Evolutionary conservation across 805 yeast species (phyloP).

Genomic region (Hanseniaspora occidentalis): DNA sequence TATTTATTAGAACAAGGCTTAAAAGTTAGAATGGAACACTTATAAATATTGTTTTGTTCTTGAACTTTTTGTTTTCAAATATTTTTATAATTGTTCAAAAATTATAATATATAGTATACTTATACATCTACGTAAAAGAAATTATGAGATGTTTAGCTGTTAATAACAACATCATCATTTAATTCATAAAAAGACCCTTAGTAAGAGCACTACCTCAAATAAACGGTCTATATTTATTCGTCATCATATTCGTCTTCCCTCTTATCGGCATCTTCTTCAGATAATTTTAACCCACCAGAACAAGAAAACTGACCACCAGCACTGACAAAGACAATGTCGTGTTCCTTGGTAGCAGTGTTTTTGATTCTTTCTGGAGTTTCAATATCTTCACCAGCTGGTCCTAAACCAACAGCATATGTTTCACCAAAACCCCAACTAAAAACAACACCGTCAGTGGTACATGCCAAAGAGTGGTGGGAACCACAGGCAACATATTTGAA

Average conservation of each 20-base stretch:
- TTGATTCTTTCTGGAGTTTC: conserved; percentile 79
- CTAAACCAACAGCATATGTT: conserved; percentile 91
- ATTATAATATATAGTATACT: neutral
- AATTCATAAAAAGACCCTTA: too few relatives aligned
- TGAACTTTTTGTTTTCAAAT: neutral
- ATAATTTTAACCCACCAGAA: conserved; percentile 55
- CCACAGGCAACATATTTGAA: conserved; percentile 62
- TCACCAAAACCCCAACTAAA: conserved; percentile 98
- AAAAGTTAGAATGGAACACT: conserved; percentile 56
- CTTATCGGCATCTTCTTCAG: conserved; percentile 29
- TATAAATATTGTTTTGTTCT: neutral
- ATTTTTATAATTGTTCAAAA: neutral
- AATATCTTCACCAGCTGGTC: conserved; percentile 77
- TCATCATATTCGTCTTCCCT: conserved; percentile 40
- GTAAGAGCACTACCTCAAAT: too few relatives aligned
- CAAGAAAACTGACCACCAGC: conserved; percentile 96
- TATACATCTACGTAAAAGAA: neutral
- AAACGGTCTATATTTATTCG: conserved; percentile 28
- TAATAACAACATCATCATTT: too few relatives aligned
- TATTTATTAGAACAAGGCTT: conserved; percentile 47
- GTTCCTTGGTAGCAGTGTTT: conserved; percentile 84
- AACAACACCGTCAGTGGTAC: conserved; percentile 70
- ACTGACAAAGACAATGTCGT: conserved; percentile 60
- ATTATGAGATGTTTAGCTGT: too few relatives aligned
- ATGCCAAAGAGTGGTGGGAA: conserved; percentile 84